Base-by-base conservation (phyloP, 257 asterid genomes). In the Echites panduratus region DNA sequence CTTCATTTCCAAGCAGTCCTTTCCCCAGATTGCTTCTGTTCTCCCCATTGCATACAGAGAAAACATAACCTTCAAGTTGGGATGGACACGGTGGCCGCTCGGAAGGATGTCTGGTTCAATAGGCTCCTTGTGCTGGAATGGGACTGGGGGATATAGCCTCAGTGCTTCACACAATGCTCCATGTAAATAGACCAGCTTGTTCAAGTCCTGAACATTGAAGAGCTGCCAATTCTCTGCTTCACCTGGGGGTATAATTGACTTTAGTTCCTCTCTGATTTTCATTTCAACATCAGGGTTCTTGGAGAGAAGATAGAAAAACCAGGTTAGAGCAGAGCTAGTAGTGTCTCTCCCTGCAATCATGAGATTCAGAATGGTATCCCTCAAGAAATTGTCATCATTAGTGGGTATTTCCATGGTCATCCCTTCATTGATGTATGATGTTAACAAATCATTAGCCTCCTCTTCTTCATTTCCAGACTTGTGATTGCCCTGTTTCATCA, bases 261-360 rank as follows among this genome's bases (percentile, higher is more conserved):
- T 72, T 1, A 89, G 49, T 35, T 89, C 96, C 5, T 85, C 89
- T 64, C 80, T 65, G 29, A 89, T 81, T 72, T 79, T 87, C 61
- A 40, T 43, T 76, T 87, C 89, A 14, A 82, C 85, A 19, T 47
- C n/a, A 10, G 90, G 90, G 78, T 85, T 84, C 13, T 82, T 71
- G 0, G 87, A 81, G 10, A 87, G 88, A 22, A 89, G 87, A 89
- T 88, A 89, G 14, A 76, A 54, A 43, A 89, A 87, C 96, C 96
- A 89, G 6, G 96, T 87, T 0, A 89, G 81, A 40, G 90, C 89
- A 0, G 96, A 87, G 53, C 96, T 89, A 0, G 87, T 87, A 0
- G 96, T 87, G 84, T 89, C 92, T 8, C 92, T 76, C n/a, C 92
- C 92, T 0, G 96, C 96, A 17, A 89, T 83, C 92, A 89, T 87